Conservation (phyloP, 2,329 filamentous ascomycete species). For the Hypocreales sp. region DNA sequence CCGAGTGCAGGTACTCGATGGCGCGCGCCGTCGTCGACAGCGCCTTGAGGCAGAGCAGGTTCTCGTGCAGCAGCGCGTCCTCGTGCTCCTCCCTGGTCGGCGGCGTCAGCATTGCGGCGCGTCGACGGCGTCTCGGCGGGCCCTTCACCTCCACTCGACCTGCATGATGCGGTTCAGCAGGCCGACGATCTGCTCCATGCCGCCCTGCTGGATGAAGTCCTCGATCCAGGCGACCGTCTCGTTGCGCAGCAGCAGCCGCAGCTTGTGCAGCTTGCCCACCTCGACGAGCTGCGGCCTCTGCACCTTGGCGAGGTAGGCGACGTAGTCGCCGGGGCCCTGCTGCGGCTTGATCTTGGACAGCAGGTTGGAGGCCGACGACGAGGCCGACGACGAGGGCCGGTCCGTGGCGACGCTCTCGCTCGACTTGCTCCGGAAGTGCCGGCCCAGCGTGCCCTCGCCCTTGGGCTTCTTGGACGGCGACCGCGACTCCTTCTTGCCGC, state of each 20-base stretch:
- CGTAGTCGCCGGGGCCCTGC: conserved; percentile 68
- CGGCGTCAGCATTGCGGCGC: conserved; percentile 5
- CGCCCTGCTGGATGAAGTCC: conserved; percentile 73
- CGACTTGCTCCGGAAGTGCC: conserved; percentile 57
- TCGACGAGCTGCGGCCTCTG: conserved; percentile 73
- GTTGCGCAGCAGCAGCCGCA: conserved; percentile 76
- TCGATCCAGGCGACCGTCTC: conserved; percentile 96
- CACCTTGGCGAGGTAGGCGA: conserved; percentile 67
- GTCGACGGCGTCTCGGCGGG: no score
- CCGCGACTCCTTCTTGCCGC: conserved; percentile 43
- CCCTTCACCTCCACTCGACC: conserved; percentile 73
- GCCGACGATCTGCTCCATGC: conserved; percentile 81
- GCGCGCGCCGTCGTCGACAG: conserved; percentile 84
- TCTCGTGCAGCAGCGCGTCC: conserved; percentile 82
- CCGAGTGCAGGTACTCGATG: conserved; percentile 63
- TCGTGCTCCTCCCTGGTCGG: conserved; percentile 77
- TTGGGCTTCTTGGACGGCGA: conserved; percentile 65
- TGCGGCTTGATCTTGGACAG: conserved; percentile 59
- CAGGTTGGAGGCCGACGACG: conserved; percentile 39
- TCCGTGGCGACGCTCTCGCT: conserved; percentile 52
- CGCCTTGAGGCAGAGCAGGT: conserved; percentile 83
- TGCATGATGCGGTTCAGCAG: conserved; percentile 84
- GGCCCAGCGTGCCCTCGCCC: conserved; percentile 43
- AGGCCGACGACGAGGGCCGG: conserved; percentile 33
- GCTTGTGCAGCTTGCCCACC: conserved; percentile 88